Evolutionary conservation across 345 rosid genomes (phyloP), one percentile per base, ranked within the genome.

Genomic region (Aurinia saxatilis): DNA sequence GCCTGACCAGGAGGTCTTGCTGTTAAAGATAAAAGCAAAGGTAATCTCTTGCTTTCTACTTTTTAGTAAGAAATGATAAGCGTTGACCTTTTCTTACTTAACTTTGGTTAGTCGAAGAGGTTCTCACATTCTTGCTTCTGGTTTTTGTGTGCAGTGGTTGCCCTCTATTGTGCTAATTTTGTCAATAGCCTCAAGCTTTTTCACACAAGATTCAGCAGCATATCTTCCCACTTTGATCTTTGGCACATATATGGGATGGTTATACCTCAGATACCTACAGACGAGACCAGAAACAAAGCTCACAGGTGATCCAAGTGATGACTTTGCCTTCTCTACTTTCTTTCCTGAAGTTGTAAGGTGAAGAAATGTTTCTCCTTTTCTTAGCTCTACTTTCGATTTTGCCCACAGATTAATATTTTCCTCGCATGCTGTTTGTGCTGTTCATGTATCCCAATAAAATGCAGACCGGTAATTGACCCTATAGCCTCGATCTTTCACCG

Each of bases 221-320:
- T 90, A 95, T 62, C 97, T 90, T 75, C 99, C 99, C 31, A 83
- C 90, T 48, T 69, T 90, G 55, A 81, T 90, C 78, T 86, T 90
- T 66, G 99, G 98, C 46, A 86, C 96, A 51, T 90, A 95, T 68
- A 70, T 72, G 66, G 86, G 98, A 59, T 95, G 99, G 98, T 70
- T 90, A 71, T 95, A 90, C 81, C 86, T 90, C 57, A 86, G 99
- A 71, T 90, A 87, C 75, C 65, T 82, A 18, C 99, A 90, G 73
- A 83, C 73, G 77, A 90, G 81, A 70, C 88, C 92, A 55, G 91
- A 90, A 78, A 81, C 91, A 21, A 95, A 86, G 75, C 81, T 82
- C 48, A 84, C 82, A 79, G 99, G 99, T 31, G 98, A 95, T 67
- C 92, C 95, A 29, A 90, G 86, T 71, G 95, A 88, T 59, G 99